These are phyloP conservation scores for Fusarium staphyleae DNA, from an alignment of 2,329 filamentous ascomycete species.

Conservation along the genomic window DNA sequence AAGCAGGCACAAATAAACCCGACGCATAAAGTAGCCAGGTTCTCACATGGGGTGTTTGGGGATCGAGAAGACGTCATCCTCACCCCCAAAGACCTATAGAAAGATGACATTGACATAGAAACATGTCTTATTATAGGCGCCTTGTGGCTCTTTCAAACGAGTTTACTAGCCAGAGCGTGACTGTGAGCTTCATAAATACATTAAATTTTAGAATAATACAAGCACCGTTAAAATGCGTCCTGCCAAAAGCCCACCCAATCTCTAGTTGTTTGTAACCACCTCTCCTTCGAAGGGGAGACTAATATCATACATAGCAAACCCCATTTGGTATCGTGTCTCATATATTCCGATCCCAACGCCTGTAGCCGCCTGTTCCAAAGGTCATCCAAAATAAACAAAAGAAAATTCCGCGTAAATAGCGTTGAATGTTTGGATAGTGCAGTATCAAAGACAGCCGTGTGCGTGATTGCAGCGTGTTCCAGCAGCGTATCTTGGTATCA, in stretches of 20 bases:
- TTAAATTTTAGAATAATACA: slow-evolving; percentile 3
- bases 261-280: not conserved
- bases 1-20: not conserved
- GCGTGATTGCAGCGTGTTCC: not conserved
- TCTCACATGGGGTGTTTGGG: too few species aligned
- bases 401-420: not conserved
- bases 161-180: not conserved
- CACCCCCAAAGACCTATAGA: too few species aligned
- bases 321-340: slow-evolving; percentile 2
- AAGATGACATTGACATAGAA: not conserved
- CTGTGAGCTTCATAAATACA: slow-evolving; percentile 14
- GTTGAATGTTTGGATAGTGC: not conserved
- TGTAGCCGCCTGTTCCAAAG: not conserved
- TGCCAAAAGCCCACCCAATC: not conserved
- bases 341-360: slow-evolving; percentile 13
- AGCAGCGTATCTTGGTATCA: slow-evolving; percentile 4
- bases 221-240: slow-evolving; percentile 10
- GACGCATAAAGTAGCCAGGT: too few species aligned
- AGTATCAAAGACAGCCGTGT: not conserved
- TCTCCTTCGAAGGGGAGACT: not conserved
- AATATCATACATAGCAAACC: slow-evolving; percentile 1
- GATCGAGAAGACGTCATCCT: too few species aligned
- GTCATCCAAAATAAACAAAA: not conserved
- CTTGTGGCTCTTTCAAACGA: not conserved
- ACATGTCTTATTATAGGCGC: not conserved